Conservation (phyloP, 805 yeast species). For the Torulaspora gathmanii region DNA sequence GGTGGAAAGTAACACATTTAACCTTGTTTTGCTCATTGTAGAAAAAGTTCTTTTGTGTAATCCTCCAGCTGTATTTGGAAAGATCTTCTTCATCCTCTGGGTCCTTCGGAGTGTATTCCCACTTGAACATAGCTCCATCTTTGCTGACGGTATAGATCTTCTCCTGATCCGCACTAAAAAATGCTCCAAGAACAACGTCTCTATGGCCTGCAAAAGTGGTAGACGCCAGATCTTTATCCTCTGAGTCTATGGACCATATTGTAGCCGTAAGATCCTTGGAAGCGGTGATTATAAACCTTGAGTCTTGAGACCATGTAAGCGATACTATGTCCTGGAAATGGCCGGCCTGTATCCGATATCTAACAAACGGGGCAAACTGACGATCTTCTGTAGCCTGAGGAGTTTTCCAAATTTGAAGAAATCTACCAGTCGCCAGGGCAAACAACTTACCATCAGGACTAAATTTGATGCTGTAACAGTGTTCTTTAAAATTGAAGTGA, state of each 20-base stretch:
- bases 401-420: constrained; percentile 89
- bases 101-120: constrained; percentile 74
- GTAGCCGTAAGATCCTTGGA: constrained; percentile 88
- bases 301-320: constrained; percentile 84
- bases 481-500: constrained; percentile 87
- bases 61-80: constrained; percentile 67
- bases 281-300: constrained; percentile 79
- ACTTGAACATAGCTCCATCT: constrained; percentile 89
- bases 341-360: constrained; percentile 86
- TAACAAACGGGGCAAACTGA: constrained; percentile 93
- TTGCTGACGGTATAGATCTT: constrained; percentile 84
- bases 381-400: constrained; percentile 77
- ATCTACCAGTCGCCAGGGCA: constrained; percentile 79
- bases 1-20: constrained; percentile 79
- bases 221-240: constrained; percentile 64
- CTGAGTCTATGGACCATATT: constrained; percentile 68
- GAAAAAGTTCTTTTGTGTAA: constrained; percentile 69
- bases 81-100: constrained; percentile 41
- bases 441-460: constrained; percentile 85
- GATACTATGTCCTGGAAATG: constrained; percentile 79
- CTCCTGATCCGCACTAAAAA: constrained; percentile 84
- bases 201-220: constrained; percentile 89
- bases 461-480: constrained; percentile 68
- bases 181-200: constrained; percentile 82
- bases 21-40: constrained; percentile 61